These are phyloP conservation scores for Logfia minima DNA, from an alignment of 129 eudicot species.

Conservation along the genomic window DNA sequence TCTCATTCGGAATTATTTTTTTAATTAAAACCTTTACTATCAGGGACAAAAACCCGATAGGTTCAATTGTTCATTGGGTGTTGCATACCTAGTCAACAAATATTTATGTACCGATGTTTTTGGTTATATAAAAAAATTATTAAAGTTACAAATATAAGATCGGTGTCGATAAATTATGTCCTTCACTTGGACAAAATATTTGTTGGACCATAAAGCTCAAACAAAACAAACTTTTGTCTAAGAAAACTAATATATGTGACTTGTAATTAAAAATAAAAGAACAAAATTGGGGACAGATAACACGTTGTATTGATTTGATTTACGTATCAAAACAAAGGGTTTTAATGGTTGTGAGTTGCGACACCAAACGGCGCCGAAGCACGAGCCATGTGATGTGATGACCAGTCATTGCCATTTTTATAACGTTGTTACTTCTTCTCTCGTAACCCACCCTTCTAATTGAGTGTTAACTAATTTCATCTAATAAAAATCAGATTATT, in stretches of 20 bases:
- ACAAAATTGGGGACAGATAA: background rate
- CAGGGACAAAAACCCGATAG: constrained; percentile 18
- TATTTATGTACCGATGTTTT: no score
- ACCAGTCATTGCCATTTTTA: constrained; percentile 17
- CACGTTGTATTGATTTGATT: constrained; percentile 16
- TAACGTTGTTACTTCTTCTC: background rate
- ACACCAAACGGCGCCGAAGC: constrained; percentile 39
- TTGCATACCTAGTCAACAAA: constrained; percentile 2
- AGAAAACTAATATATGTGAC: no score
- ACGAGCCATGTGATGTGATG: constrained; percentile 37
- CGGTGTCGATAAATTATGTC: no score
- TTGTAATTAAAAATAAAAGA: no score
- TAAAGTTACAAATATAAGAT: no score
- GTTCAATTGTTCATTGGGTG: constrained; percentile 18
- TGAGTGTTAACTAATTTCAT: no score
- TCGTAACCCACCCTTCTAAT: no score
- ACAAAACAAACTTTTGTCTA: background rate
- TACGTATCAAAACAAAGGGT: background rate
- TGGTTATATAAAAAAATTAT: no score
- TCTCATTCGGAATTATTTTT: no score
- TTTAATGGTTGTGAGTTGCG: constrained; percentile 14
- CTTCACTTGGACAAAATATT: no score
- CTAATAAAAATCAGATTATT: no score
- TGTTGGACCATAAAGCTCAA: background rate
- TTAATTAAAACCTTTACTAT: no score